Percentiles rank a stretch among this genome's conserved stretches.
Evolutionary conservation across 139 green algal genomes (phyloP).

Genomic region (Desmodesmus armatus): DNA sequence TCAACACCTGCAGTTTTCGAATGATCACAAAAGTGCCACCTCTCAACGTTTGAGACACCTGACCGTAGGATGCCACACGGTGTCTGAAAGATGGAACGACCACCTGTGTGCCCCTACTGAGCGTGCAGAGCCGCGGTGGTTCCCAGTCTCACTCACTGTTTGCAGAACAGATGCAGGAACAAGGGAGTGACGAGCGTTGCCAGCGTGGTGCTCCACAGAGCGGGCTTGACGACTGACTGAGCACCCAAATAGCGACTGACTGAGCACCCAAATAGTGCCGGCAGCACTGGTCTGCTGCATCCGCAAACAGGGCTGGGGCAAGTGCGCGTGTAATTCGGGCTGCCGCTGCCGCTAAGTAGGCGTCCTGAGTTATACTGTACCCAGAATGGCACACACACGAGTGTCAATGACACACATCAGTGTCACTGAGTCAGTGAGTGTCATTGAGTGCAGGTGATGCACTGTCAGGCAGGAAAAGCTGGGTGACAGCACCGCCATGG

Average conservation of each 20-base stretch:
- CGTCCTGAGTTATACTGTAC: too few species aligned
- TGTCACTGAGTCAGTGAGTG: too few species aligned
- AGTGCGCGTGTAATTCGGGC: constrained; percentile 64
- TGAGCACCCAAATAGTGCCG: constrained; percentile 1
- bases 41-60: background rate
- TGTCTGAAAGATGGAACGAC: background rate
- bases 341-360: constrained; percentile 55
- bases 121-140: too few species aligned
- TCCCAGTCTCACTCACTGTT: constrained; percentile 47
- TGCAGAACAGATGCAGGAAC: constrained; percentile 66
- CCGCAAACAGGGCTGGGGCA: constrained; percentile 54
- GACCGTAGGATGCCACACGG: background rate
- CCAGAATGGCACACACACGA: too few species aligned
- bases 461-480: too few species aligned
- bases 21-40: background rate
- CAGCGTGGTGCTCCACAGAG: constrained; percentile 61
- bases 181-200: constrained; percentile 64
- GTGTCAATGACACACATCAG: too few species aligned
- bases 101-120: too few species aligned
- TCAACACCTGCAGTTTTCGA: constrained; percentile 48
- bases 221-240: constrained; percentile 57
- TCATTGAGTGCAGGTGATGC: too few species aligned
- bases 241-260: too few species aligned
- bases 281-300: constrained; percentile 45
- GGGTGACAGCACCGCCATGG: too few species aligned